These are phyloP conservation scores for Globisporangium cystogenes DNA, from an alignment of 352 stramenopile species.

Conservation along the genomic window DNA sequence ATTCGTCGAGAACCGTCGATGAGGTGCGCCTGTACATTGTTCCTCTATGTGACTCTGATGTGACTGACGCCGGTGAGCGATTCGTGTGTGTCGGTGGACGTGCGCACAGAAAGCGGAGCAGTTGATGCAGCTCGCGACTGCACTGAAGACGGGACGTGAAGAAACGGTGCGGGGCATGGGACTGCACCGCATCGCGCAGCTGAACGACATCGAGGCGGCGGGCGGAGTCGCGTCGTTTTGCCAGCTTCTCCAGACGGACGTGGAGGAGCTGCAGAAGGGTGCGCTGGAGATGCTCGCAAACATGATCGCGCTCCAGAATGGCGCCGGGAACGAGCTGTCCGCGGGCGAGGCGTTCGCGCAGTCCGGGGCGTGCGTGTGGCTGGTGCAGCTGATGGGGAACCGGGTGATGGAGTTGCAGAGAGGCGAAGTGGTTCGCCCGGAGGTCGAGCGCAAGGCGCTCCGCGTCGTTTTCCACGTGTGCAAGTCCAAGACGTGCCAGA, in stretches of 20 bases:
- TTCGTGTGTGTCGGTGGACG: background rate
- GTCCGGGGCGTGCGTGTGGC: slow-evolving; percentile 39
- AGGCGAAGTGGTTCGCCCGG: slow-evolving; percentile 29
- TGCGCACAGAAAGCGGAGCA: slow-evolving; percentile 56
- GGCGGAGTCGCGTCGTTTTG: slow-evolving; percentile 72
- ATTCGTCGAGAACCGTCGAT: slow-evolving; percentile 26
- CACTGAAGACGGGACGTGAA: slow-evolving; percentile 48
- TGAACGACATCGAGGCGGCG: slow-evolving; percentile 83
- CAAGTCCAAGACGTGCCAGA: slow-evolving; percentile 58
- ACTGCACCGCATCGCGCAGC: slow-evolving; percentile 62
- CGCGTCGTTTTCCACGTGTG: slow-evolving; percentile 73
- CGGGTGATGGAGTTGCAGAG: slow-evolving; percentile 49
- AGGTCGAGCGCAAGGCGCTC: slow-evolving; percentile 69
- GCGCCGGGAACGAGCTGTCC: slow-evolving; percentile 52
- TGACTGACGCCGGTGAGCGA: background rate
- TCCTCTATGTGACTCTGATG: too few species aligned
- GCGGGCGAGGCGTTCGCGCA: slow-evolving; percentile 64
- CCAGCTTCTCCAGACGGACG: slow-evolving; percentile 46
- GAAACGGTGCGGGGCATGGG: slow-evolving; percentile 66
- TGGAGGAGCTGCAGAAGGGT: slow-evolving; percentile 47
- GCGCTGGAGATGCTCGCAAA: slow-evolving; percentile 73
- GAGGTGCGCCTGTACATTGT: slow-evolving; percentile 19
- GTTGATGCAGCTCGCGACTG: slow-evolving; percentile 49
- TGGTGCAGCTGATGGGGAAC: slow-evolving; percentile 65
- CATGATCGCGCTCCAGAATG: slow-evolving; percentile 69